phyloP scores from a whole-genome alignment of 1,284 basidiomycete genomes.

The Megacollybia platyphylla region DNA sequence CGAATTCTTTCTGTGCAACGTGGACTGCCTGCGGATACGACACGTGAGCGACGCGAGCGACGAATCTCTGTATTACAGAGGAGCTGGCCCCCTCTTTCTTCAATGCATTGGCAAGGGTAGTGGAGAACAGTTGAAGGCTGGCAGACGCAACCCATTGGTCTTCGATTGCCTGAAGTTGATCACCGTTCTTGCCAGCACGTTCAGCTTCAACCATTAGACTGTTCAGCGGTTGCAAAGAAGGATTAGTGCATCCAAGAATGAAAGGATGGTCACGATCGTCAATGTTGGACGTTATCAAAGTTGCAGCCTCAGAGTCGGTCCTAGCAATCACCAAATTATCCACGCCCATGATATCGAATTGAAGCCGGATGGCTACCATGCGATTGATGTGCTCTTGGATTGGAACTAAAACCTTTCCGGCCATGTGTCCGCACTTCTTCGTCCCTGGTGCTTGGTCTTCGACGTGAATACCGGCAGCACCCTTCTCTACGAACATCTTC shows the following conservation, averaged over 20 bases:
- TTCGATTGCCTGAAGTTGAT: constrained; percentile 77
- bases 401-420: constrained; percentile 74
- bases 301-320: constrained; percentile 88
- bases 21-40: constrained; percentile 63
- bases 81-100: constrained; percentile 44
- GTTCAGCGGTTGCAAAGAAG: constrained; percentile 56
- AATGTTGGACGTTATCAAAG: constrained; percentile 93
- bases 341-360: constrained; percentile 52
- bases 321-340: constrained; percentile 65
- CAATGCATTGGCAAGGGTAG: constrained; percentile 65
- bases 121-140: constrained; percentile 70
- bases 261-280: constrained; percentile 95
- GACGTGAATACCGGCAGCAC: constrained; percentile 72
- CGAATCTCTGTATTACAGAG: constrained; percentile 42
- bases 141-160: constrained; percentile 78
- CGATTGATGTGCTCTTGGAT: constrained; percentile 71
- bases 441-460: constrained; percentile 77
- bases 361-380: constrained; percentile 62
- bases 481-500: constrained; percentile 71
- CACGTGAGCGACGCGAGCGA: constrained; percentile 44
- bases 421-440: constrained; percentile 83
- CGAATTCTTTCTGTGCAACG: constrained; percentile 75
- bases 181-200: constrained; percentile 65
- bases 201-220: constrained; percentile 81
- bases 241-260: constrained; percentile 87